Evolutionary conservation across 164 flowering plant species (phyloP).

Genomic region (Berberis vulgaris): DNA sequence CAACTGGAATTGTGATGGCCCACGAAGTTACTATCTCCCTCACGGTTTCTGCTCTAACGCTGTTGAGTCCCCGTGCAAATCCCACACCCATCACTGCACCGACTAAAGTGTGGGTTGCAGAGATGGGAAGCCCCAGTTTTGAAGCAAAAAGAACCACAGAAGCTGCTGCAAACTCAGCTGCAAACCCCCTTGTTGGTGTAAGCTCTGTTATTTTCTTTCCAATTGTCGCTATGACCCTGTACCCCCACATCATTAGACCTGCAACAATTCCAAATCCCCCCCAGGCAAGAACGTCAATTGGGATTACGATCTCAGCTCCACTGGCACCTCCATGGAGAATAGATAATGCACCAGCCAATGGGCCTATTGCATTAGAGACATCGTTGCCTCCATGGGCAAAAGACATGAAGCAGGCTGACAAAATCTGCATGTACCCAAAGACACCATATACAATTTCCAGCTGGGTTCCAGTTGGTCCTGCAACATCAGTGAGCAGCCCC

Average conservation of each 20-base stretch:
- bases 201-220: slow-evolving; percentile 97
- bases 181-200: slow-evolving; percentile 95
- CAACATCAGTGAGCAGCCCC: slow-evolving; percentile 75
- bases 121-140: slow-evolving; percentile 89
- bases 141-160: slow-evolving; percentile 91
- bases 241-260: slow-evolving; percentile 93
- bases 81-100: slow-evolving; percentile 99
- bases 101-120: slow-evolving; percentile 95
- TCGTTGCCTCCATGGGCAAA: slow-evolving; percentile 99
- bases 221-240: slow-evolving; percentile 91
- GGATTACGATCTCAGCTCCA: slow-evolving; percentile 72
- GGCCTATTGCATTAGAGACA: slow-evolving; percentile 98
- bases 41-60: slow-evolving; percentile 90
- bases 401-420: slow-evolving; percentile 99
- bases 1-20: slow-evolving; percentile 87
- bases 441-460: slow-evolving; percentile 89
- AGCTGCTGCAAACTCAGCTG: slow-evolving; percentile 99
- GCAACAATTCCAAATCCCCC: slow-evolving; percentile 99
- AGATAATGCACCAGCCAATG: slow-evolving; percentile 84
- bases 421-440: slow-evolving; percentile 94
- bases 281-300: slow-evolving; percentile 92
- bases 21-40: slow-evolving; percentile 86
- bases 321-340: slow-evolving; percentile 73
- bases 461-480: slow-evolving; percentile 92
- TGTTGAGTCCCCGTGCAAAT: slow-evolving; percentile 90